Percentiles rank a stretch among this genome's conserved stretches.
Conservation (phyloP, 345 rosid genomes). For the Heritiera fomes region DNA sequence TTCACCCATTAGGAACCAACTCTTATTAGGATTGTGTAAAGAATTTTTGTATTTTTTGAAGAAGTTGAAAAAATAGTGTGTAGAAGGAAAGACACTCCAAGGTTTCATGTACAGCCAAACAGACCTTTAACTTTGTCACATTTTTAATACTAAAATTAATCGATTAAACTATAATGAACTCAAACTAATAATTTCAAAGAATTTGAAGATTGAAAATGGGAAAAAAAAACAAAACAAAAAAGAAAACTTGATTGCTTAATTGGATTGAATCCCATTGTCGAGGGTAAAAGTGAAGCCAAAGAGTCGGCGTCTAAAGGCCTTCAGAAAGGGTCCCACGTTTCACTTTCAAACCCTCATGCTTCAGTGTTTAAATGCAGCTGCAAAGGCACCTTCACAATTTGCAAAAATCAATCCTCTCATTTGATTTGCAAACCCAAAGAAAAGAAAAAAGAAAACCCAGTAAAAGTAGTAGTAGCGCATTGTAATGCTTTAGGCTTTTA, state of each 20-base stretch:
- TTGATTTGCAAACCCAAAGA: not conserved
- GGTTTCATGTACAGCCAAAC: conserved; percentile 24
- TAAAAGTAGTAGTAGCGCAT: not conserved
- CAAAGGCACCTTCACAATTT: conserved; percentile 36
- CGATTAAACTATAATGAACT: not conserved
- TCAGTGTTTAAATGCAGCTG: conserved; percentile 54
- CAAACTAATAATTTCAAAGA: not conserved
- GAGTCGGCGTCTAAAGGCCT: conserved; percentile 35
- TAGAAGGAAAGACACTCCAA: not conserved
- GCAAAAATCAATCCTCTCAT: conserved; percentile 12
- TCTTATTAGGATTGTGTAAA: conserved; percentile 25
- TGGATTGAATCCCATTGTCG: conserved; percentile 26
- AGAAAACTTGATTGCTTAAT: not conserved
- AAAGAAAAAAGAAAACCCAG: not conserved
- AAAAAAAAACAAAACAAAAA: no score
- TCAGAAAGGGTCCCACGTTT: conserved; percentile 35
- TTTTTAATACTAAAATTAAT: not conserved
- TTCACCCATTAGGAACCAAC: conserved; percentile 15
- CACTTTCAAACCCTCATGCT: conserved; percentile 16
- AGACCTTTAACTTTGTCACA: not conserved
- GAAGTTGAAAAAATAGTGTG: not conserved
- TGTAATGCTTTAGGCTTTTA: not conserved
- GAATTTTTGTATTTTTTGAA: conserved; percentile 30
- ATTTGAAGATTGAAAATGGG: not conserved
- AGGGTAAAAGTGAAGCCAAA: not conserved